These are phyloP conservation scores for Botrytis pseudocinerea DNA, from an alignment of 2,329 filamentous ascomycete genomes.

Conservation along the genomic window DNA sequence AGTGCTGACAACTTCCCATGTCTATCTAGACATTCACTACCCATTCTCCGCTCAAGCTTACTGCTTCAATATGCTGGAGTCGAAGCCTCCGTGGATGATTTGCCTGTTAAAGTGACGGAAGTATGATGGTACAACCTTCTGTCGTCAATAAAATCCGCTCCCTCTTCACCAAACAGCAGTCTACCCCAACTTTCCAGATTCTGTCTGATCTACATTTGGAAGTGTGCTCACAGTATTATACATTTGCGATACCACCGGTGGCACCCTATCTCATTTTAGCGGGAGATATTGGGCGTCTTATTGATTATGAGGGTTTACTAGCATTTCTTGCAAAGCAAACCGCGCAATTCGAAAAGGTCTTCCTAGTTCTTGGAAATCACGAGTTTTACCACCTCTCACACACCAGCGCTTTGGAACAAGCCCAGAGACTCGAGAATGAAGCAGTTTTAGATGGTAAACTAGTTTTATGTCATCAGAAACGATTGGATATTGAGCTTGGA, in stretches of 20 bases:
- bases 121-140: not conserved
- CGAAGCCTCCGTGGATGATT: not conserved
- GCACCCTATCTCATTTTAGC: slow-evolving; percentile 50
- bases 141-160: not conserved
- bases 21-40: not conserved
- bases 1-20: not conserved
- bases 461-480: slow-evolving; percentile 45
- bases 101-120: no score
- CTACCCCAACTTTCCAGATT: slow-evolving; percentile 23
- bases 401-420: slow-evolving; percentile 31
- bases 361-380: slow-evolving; percentile 51
- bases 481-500: slow-evolving; percentile 44
- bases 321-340: slow-evolving; percentile 47
- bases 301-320: slow-evolving; percentile 44
- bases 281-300: slow-evolving; percentile 50
- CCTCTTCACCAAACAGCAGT: not conserved
- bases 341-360: slow-evolving; percentile 45
- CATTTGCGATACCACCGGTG: slow-evolving; percentile 44
- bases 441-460: slow-evolving; percentile 35
- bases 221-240: slow-evolving; percentile 44
- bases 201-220: slow-evolving; percentile 50
- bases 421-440: slow-evolving; percentile 24
- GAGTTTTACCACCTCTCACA: slow-evolving; percentile 46
- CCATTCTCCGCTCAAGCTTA: not conserved
- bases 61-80: not conserved